Percentiles rank a stretch among this genome's conserved stretches.
These are phyloP conservation scores for Spizellomyces sp. DNA, from an alignment of 192 early-diverging fungal genomes.

Conservation along the genomic window DNA sequence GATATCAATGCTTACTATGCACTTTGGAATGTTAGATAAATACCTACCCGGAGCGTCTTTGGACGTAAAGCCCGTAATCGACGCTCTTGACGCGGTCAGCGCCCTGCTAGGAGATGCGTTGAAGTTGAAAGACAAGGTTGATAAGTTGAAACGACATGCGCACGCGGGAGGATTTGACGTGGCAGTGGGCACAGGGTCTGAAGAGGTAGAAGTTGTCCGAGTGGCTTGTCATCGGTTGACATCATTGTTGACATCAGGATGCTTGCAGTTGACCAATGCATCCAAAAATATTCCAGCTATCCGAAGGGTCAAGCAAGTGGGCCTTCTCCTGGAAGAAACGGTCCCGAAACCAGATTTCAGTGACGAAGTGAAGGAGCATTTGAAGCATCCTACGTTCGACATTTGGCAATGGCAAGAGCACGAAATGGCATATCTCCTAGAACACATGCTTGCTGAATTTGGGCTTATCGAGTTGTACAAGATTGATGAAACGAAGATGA, in stretches of 20 bases:
- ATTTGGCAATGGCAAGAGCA: conserved; percentile 46
- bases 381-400: conserved; percentile 49
- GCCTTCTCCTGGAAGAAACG: conserved; percentile 3
- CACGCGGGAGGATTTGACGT: too few relatives aligned
- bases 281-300: too few relatives aligned
- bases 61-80: background rate
- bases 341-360: conserved; percentile 9
- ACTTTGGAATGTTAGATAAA: too few relatives aligned
- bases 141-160: background rate
- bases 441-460: conserved; percentile 48
- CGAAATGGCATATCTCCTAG: conserved; percentile 44
- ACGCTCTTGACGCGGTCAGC: conserved; percentile 7
- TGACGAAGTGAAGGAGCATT: conserved; percentile 32
- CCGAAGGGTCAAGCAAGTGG: too few relatives aligned
- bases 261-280: too few relatives aligned
- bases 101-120: conserved; percentile 7
- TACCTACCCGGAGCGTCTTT: too few relatives aligned
- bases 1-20: too few relatives aligned
- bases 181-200: too few relatives aligned
- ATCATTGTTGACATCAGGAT: too few relatives aligned
- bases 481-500: conserved; percentile 40
- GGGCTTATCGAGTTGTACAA: conserved; percentile 43
- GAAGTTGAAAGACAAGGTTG: conserved; percentile 8
- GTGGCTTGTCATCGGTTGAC: too few relatives aligned
- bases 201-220: too few relatives aligned